Evolutionary conservation across 495 filamentous ascomycete species (phyloP).

Genomic region (Cladorrhinum samala): DNA sequence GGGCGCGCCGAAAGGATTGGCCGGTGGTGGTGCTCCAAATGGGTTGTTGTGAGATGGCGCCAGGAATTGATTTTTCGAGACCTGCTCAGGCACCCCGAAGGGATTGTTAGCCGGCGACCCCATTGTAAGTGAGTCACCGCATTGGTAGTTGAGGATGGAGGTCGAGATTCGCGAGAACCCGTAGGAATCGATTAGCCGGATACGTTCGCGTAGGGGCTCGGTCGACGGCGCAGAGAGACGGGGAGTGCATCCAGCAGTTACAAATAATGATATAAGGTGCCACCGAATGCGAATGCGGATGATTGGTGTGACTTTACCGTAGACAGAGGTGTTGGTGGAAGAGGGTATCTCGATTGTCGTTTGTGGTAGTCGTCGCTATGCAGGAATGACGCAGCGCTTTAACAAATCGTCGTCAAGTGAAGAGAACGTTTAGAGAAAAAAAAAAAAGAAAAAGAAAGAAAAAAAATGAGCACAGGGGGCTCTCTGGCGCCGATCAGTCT

Average conservation of each 20-base stretch:
- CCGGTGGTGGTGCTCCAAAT: slow-evolving; percentile 1
- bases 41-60: not conserved
- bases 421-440: no score
- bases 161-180: no score
- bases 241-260: not conserved
- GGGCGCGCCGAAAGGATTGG: slow-evolving; percentile 7
- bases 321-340: not conserved
- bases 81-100: slow-evolving; percentile 21
- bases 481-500: not conserved
- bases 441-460: not conserved
- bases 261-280: not conserved
- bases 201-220: slow-evolving; percentile 1
- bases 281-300: not conserved
- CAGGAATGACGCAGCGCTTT: not conserved
- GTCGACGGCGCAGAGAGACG: not conserved
- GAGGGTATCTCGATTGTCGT: not conserved
- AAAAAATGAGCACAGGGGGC: not conserved
- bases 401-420: not conserved
- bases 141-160: no score
- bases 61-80: slow-evolving; percentile 8
- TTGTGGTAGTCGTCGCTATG: not conserved
- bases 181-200: not conserved
- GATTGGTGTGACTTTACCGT: slow-evolving; percentile 2
- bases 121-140: slow-evolving; percentile 16
- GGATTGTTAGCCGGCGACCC: slow-evolving; percentile 23